Base-by-base conservation (phyloP, 495 filamentous ascomycete genomes). In the Hypoxylon rickii region DNA sequence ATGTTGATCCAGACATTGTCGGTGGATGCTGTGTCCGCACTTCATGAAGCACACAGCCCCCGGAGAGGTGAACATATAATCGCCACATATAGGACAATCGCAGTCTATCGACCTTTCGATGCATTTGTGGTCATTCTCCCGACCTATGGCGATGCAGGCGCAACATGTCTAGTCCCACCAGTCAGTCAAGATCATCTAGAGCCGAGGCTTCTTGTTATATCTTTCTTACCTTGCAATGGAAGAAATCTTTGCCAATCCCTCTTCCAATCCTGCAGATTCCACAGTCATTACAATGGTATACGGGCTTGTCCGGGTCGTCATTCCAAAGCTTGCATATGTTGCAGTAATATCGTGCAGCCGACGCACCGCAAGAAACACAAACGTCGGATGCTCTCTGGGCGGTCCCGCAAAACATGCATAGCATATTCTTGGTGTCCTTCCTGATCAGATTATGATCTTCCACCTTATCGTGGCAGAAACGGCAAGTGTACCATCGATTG, bases 271-370 rank as follows among this genome's bases (percentile, higher is more conserved):
- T 80, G 68, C 94, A 99, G 58, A 99, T 94, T 1, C 94, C 94
- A 73, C 94, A 99, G 66, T 97, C 94, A 63, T 86, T 80, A 71
- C 94, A 99, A 70, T 99, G 94, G 65, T 99, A 99, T 37, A 97
- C 96, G 63, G 86, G 86, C 70, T 96, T 97, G 58, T 85, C 85
- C 29, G 83, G 79, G 61, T 96, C 91, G 62, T 97, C 88, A 67
- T 97, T 92, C 95, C 95, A 99, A 1, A 99, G 78, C 70, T 97
- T 96, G 80, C 94, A 97, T 50, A 91, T 87, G 40, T 84, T 81
- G 72, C 95, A 99, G 64, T 94, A 99, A 73, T 97, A 97, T 66
- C 86, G 88, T n/a, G 92, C 89, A 13, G 87, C 85, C 44, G 82
- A 83, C 63, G 86, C 82, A 24, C 84, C 86, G 70, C 94, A 99